A percentile compares a stretch with the other conserved stretches of the same genome.
Evolutionary conservation across 345 rosid species (phyloP).

Genomic region (Populus ilicifolia): DNA sequence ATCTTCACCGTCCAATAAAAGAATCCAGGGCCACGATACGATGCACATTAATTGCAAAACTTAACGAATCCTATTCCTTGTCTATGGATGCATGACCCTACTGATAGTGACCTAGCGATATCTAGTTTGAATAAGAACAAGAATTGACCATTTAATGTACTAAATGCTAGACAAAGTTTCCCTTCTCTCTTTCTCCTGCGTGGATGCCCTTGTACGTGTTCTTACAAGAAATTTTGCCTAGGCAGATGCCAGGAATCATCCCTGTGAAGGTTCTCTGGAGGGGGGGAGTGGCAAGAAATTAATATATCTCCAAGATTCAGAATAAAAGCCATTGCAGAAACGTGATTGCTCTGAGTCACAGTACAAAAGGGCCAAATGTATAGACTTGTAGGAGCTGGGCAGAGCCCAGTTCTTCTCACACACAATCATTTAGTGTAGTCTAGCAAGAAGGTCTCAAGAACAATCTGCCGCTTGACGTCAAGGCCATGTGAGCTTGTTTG

Average conservation of each 20-base stretch:
- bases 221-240: background rate
- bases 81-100: constrained; percentile 12
- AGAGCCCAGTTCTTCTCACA: background rate
- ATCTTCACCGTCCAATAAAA: constrained; percentile 24
- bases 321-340: background rate
- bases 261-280: background rate
- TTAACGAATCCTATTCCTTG: constrained; percentile 23
- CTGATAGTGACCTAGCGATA: constrained; percentile 13
- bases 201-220: background rate
- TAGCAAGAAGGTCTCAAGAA: background rate
- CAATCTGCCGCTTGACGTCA: background rate
- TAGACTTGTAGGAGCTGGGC: background rate
- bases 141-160: background rate
- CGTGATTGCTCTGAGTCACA: background rate
- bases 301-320: background rate
- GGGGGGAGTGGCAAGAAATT: background rate
- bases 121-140: background rate
- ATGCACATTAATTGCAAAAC: background rate
- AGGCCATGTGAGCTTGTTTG: background rate
- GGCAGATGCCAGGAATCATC: constrained; percentile 6
- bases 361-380: background rate
- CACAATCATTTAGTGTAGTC: background rate
- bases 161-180: background rate
- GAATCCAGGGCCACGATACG: background rate
- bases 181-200: no score